Evolutionary conservation across 2,329 filamentous ascomycete genomes (phyloP).

Genomic region (Cryoendolithus antarcticus): DNA sequence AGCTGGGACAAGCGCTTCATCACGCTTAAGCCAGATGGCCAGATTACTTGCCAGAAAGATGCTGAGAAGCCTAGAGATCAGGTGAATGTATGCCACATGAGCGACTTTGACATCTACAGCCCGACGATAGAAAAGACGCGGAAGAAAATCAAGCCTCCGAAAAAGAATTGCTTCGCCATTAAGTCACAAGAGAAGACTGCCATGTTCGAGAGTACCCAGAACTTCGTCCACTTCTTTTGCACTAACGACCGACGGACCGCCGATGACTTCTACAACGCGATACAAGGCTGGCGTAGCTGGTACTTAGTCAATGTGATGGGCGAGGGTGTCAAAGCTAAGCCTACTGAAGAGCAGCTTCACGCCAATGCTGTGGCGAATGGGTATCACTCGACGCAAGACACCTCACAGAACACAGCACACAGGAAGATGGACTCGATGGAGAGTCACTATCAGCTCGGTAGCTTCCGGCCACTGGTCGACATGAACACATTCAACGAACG

Average conservation of each 20-base stretch:
- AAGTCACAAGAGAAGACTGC: slow-evolving; percentile 85
- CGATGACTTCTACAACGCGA: slow-evolving; percentile 53
- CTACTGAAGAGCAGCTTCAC: slow-evolving; percentile 1
- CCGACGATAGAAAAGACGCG: slow-evolving; percentile 56
- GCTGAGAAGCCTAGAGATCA: slow-evolving; percentile 53
- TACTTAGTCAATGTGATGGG: slow-evolving; percentile 67
- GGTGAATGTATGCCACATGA: slow-evolving; percentile 65
- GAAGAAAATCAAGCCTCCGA: slow-evolving; percentile 68
- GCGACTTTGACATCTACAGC: slow-evolving; percentile 84
- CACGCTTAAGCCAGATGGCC: slow-evolving; percentile 60
- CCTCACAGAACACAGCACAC: slow-evolving; percentile 4
- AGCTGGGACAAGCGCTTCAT: slow-evolving; percentile 84
- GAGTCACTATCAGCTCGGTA: slow-evolving; percentile 50
- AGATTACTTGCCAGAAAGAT: slow-evolving; percentile 61
- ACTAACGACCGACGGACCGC: slow-evolving; percentile 60
- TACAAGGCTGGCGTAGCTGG: slow-evolving; percentile 84
- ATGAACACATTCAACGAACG: slow-evolving; percentile 43
- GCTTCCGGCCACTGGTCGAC: slow-evolving; percentile 57
- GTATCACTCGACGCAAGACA: slow-evolving; percentile 3
- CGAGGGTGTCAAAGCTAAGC: slow-evolving; percentile 31
- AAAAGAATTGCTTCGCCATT: slow-evolving; percentile 72
- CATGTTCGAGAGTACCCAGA: slow-evolving; percentile 69
- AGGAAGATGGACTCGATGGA: slow-evolving; percentile 25
- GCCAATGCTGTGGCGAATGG: too few relatives aligned
- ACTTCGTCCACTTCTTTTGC: slow-evolving; percentile 86